phyloP scores from a whole-genome alignment of 2,329 filamentous ascomycete genomes.

The Huntiella bhutanensis region DNA sequence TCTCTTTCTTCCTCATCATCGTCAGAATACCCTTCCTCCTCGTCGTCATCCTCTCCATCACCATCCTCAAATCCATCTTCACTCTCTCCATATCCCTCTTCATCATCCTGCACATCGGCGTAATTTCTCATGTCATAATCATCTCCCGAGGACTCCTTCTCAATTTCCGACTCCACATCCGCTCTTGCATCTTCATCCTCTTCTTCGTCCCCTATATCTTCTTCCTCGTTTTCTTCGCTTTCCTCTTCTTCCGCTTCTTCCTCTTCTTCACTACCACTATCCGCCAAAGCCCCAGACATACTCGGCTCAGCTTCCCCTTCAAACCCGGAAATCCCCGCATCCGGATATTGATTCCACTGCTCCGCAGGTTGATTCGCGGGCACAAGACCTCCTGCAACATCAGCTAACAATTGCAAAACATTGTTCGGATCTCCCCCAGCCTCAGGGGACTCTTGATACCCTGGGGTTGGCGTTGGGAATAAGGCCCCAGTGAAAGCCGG shows the following conservation, averaged over 20 bases:
- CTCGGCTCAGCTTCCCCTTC: too few relatives aligned
- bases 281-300: too few relatives aligned
- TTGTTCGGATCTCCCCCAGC: too few relatives aligned
- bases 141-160: conserved; percentile 13
- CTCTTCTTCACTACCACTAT: too few relatives aligned
- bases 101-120: conserved; percentile 14
- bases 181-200: conserved; percentile 13
- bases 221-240: conserved; percentile 8
- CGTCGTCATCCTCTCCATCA: conserved; percentile 6
- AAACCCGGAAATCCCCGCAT: too few relatives aligned
- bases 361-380: too few relatives aligned
- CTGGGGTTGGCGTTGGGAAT: too few relatives aligned
- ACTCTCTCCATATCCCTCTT: conserved; percentile 7
- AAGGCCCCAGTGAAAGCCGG: too few relatives aligned
- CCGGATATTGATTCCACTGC: too few relatives aligned
- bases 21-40: conserved; percentile 1
- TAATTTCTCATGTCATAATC: conserved; percentile 15
- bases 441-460: too few relatives aligned
- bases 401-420: too few relatives aligned
- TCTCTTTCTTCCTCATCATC: conserved; percentile 10
- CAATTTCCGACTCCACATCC: conserved; percentile 9
- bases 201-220: conserved; percentile 12
- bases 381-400: too few relatives aligned
- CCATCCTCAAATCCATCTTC: neutral
- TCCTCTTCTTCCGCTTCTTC: neutral